Conservation (phyloP, 192 early-diverging fungal genomes). For the Coemansia sp. region DNA sequence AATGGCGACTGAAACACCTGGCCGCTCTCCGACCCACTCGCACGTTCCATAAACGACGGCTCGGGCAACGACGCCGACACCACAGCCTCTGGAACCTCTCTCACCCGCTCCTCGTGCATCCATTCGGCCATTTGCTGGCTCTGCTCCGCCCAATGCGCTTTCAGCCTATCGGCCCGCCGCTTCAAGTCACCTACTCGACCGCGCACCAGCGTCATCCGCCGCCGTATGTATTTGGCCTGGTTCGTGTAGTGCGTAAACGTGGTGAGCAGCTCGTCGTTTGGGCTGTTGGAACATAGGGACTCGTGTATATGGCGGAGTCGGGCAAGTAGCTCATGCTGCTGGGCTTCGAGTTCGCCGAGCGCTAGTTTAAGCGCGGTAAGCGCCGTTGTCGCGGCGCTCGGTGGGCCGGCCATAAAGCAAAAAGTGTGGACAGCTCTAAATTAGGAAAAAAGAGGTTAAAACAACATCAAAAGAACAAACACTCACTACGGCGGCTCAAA, state of each 20-base stretch:
- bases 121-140: conserved; percentile 28
- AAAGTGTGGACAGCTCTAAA: neutral
- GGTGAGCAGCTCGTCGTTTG: conserved; percentile 23
- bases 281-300: conserved; percentile 14
- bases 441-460: neutral
- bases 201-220: conserved; percentile 42
- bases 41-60: neutral
- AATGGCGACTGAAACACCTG: conserved; percentile 5
- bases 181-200: conserved; percentile 30
- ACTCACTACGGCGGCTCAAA: no score
- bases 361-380: conserved; percentile 16
- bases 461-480: neutral
- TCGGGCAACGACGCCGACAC: conserved; percentile 3
- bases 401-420: conserved; percentile 15
- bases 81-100: conserved; percentile 20
- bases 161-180: conserved; percentile 35
- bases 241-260: conserved; percentile 40
- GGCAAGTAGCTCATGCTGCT: conserved; percentile 24
- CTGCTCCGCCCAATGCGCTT: conserved; percentile 31
- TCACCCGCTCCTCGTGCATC: conserved; percentile 26
- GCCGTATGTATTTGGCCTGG: conserved; percentile 34
- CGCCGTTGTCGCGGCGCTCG: conserved; percentile 20
- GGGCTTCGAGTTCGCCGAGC: conserved; percentile 25
- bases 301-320: conserved; percentile 17
- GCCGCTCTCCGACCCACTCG: neutral